Evolutionary conservation across 2,329 filamentous ascomycete genomes (phyloP).

Genomic region (Colletotrichum gigasporum): DNA sequence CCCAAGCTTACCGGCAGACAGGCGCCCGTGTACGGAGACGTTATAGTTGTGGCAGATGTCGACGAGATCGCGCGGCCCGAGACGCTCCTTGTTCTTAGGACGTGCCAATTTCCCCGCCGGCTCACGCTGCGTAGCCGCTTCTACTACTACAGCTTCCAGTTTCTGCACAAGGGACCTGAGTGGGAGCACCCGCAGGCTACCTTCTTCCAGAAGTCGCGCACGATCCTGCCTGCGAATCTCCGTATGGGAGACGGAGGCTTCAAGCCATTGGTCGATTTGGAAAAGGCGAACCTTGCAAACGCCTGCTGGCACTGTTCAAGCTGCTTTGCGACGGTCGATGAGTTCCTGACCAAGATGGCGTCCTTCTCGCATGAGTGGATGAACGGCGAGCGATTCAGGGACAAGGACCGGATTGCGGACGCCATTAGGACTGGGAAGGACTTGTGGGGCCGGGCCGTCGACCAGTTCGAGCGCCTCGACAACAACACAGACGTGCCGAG

Average conservation of each 20-base stretch:
- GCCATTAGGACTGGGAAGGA: slow-evolving; percentile 62
- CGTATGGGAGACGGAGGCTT: slow-evolving; percentile 47
- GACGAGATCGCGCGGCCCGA: slow-evolving; percentile 67
- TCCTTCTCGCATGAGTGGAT: slow-evolving; percentile 55
- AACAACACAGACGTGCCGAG: slow-evolving; percentile 62
- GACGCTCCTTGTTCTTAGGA: slow-evolving; percentile 57
- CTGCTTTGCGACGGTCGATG: slow-evolving; percentile 65
- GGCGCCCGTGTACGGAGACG: slow-evolving; percentile 59
- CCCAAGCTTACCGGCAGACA: slow-evolving; percentile 52
- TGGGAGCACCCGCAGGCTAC: slow-evolving; percentile 71
- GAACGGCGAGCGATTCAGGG: slow-evolving; percentile 59
- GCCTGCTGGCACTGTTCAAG: slow-evolving; percentile 71
- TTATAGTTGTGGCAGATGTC: slow-evolving; percentile 67
- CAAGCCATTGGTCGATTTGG: slow-evolving; percentile 22
- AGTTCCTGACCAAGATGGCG: slow-evolving; percentile 64
- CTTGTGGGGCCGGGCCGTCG: slow-evolving; percentile 59
- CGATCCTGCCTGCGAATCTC: slow-evolving; percentile 63
- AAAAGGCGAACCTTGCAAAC: slow-evolving; percentile 49
- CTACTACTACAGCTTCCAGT: slow-evolving; percentile 69
- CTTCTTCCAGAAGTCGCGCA: slow-evolving; percentile 53
- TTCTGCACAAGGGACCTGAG: slow-evolving; percentile 50
- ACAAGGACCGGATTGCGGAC: slow-evolving; percentile 58
- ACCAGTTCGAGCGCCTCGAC: slow-evolving; percentile 59
- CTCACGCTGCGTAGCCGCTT: slow-evolving; percentile 62
- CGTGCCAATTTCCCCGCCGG: slow-evolving; percentile 62